These are phyloP conservation scores for Cladophialophora exuberans DNA, from an alignment of 2,329 filamentous ascomycete genomes.

Conservation along the genomic window DNA sequence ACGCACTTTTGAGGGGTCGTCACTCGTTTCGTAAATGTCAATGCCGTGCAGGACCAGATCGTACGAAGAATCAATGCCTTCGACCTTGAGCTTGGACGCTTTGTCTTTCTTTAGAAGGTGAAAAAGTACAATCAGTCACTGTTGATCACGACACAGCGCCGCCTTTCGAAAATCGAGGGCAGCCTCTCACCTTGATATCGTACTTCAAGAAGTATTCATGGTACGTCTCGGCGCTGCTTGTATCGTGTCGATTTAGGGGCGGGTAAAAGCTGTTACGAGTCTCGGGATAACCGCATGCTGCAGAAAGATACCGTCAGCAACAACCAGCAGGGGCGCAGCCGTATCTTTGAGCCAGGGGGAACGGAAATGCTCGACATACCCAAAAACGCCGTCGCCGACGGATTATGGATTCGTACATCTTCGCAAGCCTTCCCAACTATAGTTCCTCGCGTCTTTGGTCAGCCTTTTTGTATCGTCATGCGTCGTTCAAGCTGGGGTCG, in stretches of 20 bases:
- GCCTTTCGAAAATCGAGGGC: too few relatives aligned
- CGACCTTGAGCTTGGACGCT: slow-evolving; percentile 15
- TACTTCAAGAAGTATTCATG: slow-evolving; percentile 28
- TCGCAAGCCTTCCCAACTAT: slow-evolving; percentile 26
- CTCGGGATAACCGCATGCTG: slow-evolving; percentile 26
- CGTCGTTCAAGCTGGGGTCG: too few relatives aligned
- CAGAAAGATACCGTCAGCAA: too few relatives aligned
- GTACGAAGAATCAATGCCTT: slow-evolving; percentile 19
- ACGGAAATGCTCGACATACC: slow-evolving; percentile 9
- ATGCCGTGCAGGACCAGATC: slow-evolving; percentile 26
- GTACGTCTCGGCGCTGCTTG: slow-evolving; percentile 12
- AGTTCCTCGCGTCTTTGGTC: not conserved
- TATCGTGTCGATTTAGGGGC: slow-evolving; percentile 18
- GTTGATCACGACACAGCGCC: not conserved
- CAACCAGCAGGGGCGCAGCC: not conserved
- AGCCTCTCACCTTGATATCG: slow-evolving; percentile 25
- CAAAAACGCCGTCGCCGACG: slow-evolving; percentile 19
- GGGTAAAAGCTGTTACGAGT: slow-evolving; percentile 23
- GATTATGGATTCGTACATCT: slow-evolving; percentile 25
- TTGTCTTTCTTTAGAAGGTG: slow-evolving; percentile 8
- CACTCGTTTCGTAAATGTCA: slow-evolving; percentile 14
- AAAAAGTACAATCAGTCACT: not conserved
- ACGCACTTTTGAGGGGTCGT: slow-evolving; percentile 17
- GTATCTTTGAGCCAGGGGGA: not conserved
- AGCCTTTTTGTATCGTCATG: too few relatives aligned